These are phyloP conservation scores for Microdochium trichocladiopsis DNA, from an alignment of 2,329 filamentous ascomycete species.

Conservation along the genomic window DNA sequence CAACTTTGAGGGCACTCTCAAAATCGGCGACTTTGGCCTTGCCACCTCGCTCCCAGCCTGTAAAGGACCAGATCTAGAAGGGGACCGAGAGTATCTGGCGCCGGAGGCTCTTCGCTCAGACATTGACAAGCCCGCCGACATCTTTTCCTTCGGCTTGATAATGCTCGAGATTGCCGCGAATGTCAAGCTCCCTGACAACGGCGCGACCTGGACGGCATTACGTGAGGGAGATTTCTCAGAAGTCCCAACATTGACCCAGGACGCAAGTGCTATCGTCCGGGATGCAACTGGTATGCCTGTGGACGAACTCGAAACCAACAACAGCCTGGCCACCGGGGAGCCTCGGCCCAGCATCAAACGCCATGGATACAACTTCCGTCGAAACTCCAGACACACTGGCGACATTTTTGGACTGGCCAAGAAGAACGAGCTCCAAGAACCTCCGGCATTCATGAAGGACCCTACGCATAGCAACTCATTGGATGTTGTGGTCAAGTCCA, in stretches of 20 bases:
- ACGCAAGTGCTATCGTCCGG: slow-evolving; percentile 60
- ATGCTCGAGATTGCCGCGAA: slow-evolving; percentile 93
- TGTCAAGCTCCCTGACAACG: slow-evolving; percentile 88
- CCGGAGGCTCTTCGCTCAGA: slow-evolving; percentile 83
- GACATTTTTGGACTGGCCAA: slow-evolving; percentile 39
- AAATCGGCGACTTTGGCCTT: slow-evolving; percentile 82
- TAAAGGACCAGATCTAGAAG: slow-evolving; percentile 77
- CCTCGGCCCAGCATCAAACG: slow-evolving; percentile 10
- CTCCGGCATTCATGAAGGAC: slow-evolving; percentile 87
- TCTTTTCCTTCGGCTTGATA: slow-evolving; percentile 91
- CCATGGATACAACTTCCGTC: slow-evolving; percentile 16
- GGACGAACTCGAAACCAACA: slow-evolving; percentile 24
- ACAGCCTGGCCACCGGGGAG: neutral
- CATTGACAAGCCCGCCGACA: slow-evolving; percentile 84
- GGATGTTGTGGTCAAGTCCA: slow-evolving; percentile 77
- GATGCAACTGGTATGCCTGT: slow-evolving; percentile 69
- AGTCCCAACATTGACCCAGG: slow-evolving; percentile 80
- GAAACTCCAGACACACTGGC: slow-evolving; percentile 20
- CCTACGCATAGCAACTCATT: slow-evolving; percentile 65
- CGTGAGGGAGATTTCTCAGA: slow-evolving; percentile 85
- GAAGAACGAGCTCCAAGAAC: slow-evolving; percentile 46
- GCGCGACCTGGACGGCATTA: slow-evolving; percentile 82
- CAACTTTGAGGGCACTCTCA: slow-evolving; percentile 72
- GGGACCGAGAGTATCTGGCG: slow-evolving; percentile 92
- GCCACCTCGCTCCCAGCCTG: slow-evolving; percentile 73